Conservation (phyloP, 208 protist genomes). For the Willaertia magna region DNA sequence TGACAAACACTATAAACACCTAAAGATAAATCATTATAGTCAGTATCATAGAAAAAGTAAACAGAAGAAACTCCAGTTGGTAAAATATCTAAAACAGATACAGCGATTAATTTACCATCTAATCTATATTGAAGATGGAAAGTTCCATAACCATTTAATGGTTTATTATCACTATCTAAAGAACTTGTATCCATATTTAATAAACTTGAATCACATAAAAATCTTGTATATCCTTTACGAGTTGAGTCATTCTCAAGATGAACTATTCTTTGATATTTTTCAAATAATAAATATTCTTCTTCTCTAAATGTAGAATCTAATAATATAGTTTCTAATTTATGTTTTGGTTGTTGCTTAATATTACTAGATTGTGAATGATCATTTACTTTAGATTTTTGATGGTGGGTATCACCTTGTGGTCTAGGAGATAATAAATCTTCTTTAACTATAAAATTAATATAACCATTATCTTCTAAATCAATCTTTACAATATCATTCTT, state of each 20-base stretch:
- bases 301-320: neutral
- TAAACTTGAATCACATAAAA: constrained; percentile 20
- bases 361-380: too few relatives aligned
- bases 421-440: neutral
- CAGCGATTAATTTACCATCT: constrained; percentile 40
- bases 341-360: neutral
- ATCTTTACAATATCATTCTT: neutral
- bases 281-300: neutral
- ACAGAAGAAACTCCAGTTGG: constrained; percentile 42
- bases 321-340: neutral
- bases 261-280: neutral
- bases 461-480: neutral
- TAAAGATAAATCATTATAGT: constrained; percentile 19
- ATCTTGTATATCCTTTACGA: constrained; percentile 20
- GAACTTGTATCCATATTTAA: neutral
- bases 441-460: neutral
- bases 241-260: constrained; percentile 12
- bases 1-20: constrained; percentile 28
- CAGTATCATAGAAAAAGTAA: constrained; percentile 53
- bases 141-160: constrained; percentile 10
- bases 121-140: constrained; percentile 35
- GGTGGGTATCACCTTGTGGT: neutral
- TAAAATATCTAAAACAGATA: constrained; percentile 44
- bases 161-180: neutral
- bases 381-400: neutral